These are phyloP conservation scores for Asterella californica DNA, from an alignment of 225 moss, liverwort and hornwort species.

Conservation along the genomic window DNA sequence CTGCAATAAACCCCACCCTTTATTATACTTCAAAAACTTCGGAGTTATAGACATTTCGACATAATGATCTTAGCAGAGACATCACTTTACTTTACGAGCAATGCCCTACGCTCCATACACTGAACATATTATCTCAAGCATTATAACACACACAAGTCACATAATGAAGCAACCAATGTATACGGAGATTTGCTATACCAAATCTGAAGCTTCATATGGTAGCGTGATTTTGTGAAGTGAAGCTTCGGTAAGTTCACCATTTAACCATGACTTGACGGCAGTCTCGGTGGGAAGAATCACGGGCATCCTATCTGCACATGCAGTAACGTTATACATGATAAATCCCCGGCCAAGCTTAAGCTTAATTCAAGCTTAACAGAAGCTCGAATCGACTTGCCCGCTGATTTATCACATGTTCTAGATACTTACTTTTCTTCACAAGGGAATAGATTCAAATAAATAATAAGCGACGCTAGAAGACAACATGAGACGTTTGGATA, in stretches of 20 bases:
- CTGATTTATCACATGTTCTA: neutral
- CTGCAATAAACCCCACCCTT: constrained; percentile 35
- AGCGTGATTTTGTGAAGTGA: constrained; percentile 64
- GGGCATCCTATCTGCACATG: constrained; percentile 84
- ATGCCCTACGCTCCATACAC: no score
- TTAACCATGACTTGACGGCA: constrained; percentile 66
- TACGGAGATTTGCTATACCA: constrained; percentile 42
- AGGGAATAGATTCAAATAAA: neutral
- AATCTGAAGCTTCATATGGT: constrained; percentile 81
- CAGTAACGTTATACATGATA: neutral
- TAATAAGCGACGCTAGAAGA: neutral
- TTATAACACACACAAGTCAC: neutral
- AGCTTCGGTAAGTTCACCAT: constrained; percentile 64
- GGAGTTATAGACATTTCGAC: no score
- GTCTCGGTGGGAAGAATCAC: constrained; percentile 69
- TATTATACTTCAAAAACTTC: neutral
- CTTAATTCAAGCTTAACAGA: neutral
- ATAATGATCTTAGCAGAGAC: no score
- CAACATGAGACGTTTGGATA: no score
- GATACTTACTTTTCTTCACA: neutral
- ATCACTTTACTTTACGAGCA: no score
- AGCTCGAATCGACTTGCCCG: neutral
- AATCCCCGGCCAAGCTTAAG: no score
- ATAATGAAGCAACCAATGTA: neutral
- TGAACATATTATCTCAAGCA: no score